Evolutionary conservation across 2,329 filamentous ascomycete species (phyloP), one percentile per base, ranked within the genome.

Genomic region (Anisogramma anomala): DNA sequence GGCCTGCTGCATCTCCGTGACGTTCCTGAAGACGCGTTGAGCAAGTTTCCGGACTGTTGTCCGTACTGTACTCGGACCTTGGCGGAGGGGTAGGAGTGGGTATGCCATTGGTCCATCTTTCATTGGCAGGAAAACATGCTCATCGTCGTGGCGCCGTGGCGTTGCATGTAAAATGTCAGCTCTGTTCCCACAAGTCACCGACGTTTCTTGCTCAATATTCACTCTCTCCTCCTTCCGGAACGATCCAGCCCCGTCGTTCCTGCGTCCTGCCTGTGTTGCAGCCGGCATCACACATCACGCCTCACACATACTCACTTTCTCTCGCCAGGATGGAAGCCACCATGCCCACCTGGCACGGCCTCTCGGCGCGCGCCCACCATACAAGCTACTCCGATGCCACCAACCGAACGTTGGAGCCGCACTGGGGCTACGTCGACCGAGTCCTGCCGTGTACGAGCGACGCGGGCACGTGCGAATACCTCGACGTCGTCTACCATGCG

Each of bases 361-460:
- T 38, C 1, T 5, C 28, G 17, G 33, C 41, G 26, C 33, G 30
- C 4, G 36, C 30, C 33, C 64, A 66, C 47, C 67, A 68, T 45
- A 66, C 69, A 47, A 61, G 68, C 43, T 57, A 59, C 45, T 57
- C 49, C 20, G 55, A 57, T 9, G 62, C 58, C n/a, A 48, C 49
- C 20, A 39, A 43, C n/a, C 42, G 62, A 11, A 26, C 14, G 3
- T 32, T 25, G 6, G 56, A 64, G 41, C 57, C 56, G 27, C 65
- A 70, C 51, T 70, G 67, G 67, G 67, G 67, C 32, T 70, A 69
- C 42, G 59, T 58, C n/a, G 58, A 61, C 48, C 63, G 67, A 18
- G 57, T 62, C 0, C 31, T 69, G 3, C 67, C 67, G 3, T 70
- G 67, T 53, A 61, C 56, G 37, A 67, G 59, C 51, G 67, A 69